phyloP scores from a whole-genome alignment of 2,329 filamentous ascomycete species.

The Clarireedia sp. region DNA sequence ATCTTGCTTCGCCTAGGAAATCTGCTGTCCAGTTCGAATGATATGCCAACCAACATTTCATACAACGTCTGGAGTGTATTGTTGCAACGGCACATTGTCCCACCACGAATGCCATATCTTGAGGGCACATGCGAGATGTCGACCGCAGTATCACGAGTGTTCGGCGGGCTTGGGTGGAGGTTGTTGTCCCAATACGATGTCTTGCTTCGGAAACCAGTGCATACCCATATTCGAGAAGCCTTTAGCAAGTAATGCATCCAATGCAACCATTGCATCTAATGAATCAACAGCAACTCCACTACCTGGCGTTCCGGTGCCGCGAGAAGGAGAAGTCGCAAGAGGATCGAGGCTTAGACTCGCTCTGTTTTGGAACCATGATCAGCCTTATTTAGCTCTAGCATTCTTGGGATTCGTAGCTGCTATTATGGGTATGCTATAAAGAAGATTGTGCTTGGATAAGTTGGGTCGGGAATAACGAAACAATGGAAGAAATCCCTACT shows the following conservation, averaged over 20 bases:
- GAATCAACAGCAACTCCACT: conserved; percentile 18
- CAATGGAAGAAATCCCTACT: no score
- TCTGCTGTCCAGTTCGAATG: conserved; percentile 26
- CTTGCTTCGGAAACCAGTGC: conserved; percentile 7
- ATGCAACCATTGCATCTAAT: conserved; percentile 12
- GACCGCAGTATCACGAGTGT: conserved; percentile 19
- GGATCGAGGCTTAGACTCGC: conserved; percentile 8
- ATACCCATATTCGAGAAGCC: conserved; percentile 15
- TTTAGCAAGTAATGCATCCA: background rate
- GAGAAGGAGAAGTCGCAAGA: conserved; percentile 23
- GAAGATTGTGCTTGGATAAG: background rate
- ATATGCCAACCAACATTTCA: conserved; percentile 17
- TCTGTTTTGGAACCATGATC: conserved; percentile 9
- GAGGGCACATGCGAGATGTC: conserved; percentile 18
- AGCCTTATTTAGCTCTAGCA: conserved; percentile 14
- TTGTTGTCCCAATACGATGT: conserved; percentile 20
- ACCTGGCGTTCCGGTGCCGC: conserved; percentile 11
- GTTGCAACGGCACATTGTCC: conserved; percentile 21
- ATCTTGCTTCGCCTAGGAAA: conserved; percentile 14
- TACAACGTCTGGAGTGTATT: conserved; percentile 23
- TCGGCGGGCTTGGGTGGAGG: conserved; percentile 21
- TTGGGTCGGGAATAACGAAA: background rate
- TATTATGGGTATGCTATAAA: conserved; percentile 21
- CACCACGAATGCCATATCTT: conserved; percentile 16
- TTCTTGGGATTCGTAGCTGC: conserved; percentile 16